Conservation (phyloP, 192 early-diverging fungal genomes). For the Fimicolochytrium jonesii region DNA sequence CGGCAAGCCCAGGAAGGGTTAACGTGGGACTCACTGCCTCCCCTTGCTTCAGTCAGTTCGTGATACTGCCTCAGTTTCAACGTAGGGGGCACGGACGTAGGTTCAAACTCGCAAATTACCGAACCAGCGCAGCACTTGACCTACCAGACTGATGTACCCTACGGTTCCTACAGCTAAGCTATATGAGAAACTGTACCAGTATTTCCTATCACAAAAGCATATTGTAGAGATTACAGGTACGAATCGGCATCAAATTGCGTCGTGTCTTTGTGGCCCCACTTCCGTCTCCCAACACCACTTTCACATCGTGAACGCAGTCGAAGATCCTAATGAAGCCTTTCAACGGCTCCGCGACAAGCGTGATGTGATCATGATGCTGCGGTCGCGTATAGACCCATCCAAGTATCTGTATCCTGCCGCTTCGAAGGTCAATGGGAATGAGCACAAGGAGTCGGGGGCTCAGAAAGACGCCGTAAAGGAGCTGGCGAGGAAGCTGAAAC, state of each 20-base stretch:
- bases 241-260: not conserved
- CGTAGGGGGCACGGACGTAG: constrained; percentile 74
- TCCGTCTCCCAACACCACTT: not conserved
- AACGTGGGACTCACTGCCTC: too few relatives aligned
- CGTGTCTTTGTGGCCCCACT: not conserved
- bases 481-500: constrained; percentile 61
- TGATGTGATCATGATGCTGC: constrained; percentile 65
- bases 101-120: constrained; percentile 4
- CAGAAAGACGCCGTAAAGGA: constrained; percentile 37
- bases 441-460: too few relatives aligned
- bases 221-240: constrained; percentile 62
- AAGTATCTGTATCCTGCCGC: constrained; percentile 62
- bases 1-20: too few relatives aligned
- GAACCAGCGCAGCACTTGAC: not conserved
- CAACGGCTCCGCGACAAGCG: constrained; percentile 79
- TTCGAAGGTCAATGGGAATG: too few relatives aligned
- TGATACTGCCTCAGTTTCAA: constrained; percentile 90
- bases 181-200: constrained; percentile 59
- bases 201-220: constrained; percentile 40
- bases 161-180: constrained; percentile 48
- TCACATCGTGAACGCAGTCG: constrained; percentile 53
- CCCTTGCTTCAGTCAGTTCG: constrained; percentile 68
- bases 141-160: too few relatives aligned
- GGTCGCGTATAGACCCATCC: constrained; percentile 56
- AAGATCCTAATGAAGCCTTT: constrained; percentile 91